These are phyloP conservation scores for Colletotrichum lentis DNA, from an alignment of 2,329 filamentous ascomycete species.

Conservation along the genomic window DNA sequence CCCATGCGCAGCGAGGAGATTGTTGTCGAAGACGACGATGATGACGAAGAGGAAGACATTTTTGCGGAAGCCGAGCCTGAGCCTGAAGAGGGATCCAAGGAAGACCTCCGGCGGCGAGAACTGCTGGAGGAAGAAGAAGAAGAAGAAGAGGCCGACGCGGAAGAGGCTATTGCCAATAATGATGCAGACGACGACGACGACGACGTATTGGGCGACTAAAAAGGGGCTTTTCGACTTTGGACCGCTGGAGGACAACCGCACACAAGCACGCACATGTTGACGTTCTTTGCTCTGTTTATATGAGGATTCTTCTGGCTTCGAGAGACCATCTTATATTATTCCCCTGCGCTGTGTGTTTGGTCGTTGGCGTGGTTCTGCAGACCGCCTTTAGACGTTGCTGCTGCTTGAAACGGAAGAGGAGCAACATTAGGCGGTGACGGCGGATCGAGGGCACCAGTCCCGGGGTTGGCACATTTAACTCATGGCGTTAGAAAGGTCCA, in stretches of 20 bases:
- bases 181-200: slow-evolving; percentile 42
- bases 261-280: not conserved
- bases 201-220: slow-evolving; percentile 54
- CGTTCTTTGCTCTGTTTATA: slow-evolving; percentile 27
- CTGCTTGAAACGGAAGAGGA: not conserved
- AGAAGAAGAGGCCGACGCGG: slow-evolving; percentile 51
- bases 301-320: not conserved
- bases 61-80: slow-evolving; percentile 59
- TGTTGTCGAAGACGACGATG: slow-evolving; percentile 54
- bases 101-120: slow-evolving; percentile 65
- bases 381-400: not conserved
- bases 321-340: not conserved
- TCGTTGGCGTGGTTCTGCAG: not conserved
- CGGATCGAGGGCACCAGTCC: slow-evolving; percentile 20
- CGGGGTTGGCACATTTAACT: slow-evolving; percentile 16
- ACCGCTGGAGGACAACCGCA: not conserved
- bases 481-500: slow-evolving; percentile 27
- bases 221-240: not conserved
- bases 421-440: slow-evolving; percentile 13
- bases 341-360: slow-evolving; percentile 1
- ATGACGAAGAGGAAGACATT: slow-evolving; percentile 51
- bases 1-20: slow-evolving; percentile 56
- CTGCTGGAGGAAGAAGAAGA: slow-evolving; percentile 62
- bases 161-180: slow-evolving; percentile 37
- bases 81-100: slow-evolving; percentile 66